Conservation (phyloP, 2,329 filamentous ascomycete genomes). For the Didymella segeticola region DNA sequence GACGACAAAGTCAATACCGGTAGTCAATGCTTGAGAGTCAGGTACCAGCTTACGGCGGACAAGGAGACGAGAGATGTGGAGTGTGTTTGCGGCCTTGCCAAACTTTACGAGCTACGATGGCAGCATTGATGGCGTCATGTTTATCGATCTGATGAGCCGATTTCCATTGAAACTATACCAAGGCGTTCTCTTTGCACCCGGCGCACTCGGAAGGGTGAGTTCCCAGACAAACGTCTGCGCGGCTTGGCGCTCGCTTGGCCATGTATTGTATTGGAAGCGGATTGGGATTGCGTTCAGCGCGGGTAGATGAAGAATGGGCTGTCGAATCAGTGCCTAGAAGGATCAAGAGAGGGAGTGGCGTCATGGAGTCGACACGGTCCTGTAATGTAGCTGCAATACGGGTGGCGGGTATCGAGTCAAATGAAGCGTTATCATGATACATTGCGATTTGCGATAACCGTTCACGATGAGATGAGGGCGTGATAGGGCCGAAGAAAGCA, state of each 20-base stretch:
- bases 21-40: constrained; percentile 8
- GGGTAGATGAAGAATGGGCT: constrained; percentile 9
- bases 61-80: constrained; percentile 5
- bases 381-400: constrained; percentile 5
- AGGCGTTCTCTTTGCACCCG: neutral
- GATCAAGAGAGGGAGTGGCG: constrained; percentile 8
- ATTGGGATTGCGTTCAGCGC: constrained; percentile 5
- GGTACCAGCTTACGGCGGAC: neutral
- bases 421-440: constrained; percentile 15
- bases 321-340: constrained; percentile 5
- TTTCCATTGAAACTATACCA: neutral
- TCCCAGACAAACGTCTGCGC: constrained; percentile 1
- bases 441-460: constrained; percentile 15
- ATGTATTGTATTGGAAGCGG: constrained; percentile 1
- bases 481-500: constrained; percentile 6
- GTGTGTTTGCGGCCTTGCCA: constrained; percentile 1
- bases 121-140: constrained; percentile 8
- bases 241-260: constrained; percentile 16
- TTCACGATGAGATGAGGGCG: neutral
- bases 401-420: constrained; percentile 6
- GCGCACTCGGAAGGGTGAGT: constrained; percentile 5
- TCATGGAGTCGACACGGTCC: constrained; percentile 5
- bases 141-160: constrained; percentile 1
- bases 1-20: constrained; percentile 8
- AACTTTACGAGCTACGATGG: constrained; percentile 3